These are phyloP conservation scores for Carex pumila DNA, from an alignment of 176 grass and related monocot genomes.

Conservation along the genomic window DNA sequence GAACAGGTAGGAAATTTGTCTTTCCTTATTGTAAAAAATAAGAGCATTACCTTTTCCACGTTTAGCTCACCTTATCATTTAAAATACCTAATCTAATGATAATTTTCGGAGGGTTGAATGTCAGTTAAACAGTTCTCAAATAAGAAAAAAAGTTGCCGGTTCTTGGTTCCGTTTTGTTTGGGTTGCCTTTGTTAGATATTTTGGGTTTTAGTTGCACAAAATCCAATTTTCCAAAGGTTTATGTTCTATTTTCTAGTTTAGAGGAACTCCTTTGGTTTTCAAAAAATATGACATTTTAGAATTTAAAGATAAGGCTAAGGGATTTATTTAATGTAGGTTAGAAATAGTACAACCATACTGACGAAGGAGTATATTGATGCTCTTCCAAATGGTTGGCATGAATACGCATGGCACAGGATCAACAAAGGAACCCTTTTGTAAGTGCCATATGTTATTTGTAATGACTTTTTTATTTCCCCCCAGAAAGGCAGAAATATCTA, in stretches of 20 bases:
- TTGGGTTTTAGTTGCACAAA: neutral
- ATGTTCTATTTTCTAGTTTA: neutral
- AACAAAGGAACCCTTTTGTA: constrained; percentile 93
- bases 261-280: neutral
- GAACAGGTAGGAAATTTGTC: constrained; percentile 46
- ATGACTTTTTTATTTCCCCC: neutral
- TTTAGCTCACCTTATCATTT: constrained; percentile 14
- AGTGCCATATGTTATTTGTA: constrained; percentile 25
- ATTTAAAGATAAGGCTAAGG: neutral
- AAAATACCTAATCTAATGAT: neutral
- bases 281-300: neutral
- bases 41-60: neutral
- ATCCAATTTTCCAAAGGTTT: neutral
- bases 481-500: constrained; percentile 7
- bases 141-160: neutral
- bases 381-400: constrained; percentile 90
- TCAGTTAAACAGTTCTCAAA: neutral
- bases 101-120: neutral
- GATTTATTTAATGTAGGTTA: constrained; percentile 43
- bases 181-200: neutral
- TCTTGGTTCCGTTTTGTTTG: neutral
- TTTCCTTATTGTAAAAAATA: neutral
- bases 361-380: constrained; percentile 95
- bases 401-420: constrained; percentile 92
- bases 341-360: constrained; percentile 90